Evolutionary conservation across 805 yeast species (phyloP).

Genomic region (Millerago galiae): DNA sequence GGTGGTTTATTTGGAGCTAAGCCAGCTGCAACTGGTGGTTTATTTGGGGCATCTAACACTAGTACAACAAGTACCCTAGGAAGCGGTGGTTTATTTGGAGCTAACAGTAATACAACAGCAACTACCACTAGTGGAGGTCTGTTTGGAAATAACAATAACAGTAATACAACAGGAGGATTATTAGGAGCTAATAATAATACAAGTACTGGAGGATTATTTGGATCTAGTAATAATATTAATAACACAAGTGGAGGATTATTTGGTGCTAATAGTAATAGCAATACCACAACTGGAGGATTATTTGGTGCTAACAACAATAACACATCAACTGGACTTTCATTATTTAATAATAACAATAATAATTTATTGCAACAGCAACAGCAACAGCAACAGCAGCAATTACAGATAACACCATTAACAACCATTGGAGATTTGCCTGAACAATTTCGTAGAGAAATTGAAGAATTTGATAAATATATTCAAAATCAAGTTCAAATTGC

Average conservation of each 20-base stretch:
- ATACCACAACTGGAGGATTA: constrained; percentile 8
- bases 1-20: constrained; percentile 30
- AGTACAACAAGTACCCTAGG: constrained; percentile 7
- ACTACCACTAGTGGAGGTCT: not conserved
- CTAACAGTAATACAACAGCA: constrained; percentile 9
- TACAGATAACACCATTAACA: constrained; percentile 63
- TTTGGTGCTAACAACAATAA: constrained; percentile 2
- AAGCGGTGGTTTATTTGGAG: constrained; percentile 6
- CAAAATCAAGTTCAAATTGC: constrained; percentile 70
- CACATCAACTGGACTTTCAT: constrained; percentile 10
- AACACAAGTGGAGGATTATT: not conserved
- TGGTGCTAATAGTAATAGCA: not conserved
- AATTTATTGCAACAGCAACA: constrained; percentile 22
- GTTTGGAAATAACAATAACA: not conserved
- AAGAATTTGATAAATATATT: constrained; percentile 64
- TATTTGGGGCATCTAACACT: constrained; percentile 23
- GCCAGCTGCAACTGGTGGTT: constrained; percentile 23
- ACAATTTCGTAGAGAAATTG: constrained; percentile 60
- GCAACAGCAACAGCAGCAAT: constrained; percentile 36
- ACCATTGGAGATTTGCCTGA: constrained; percentile 70
- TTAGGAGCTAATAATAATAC: constrained; percentile 1
- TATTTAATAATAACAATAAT: constrained; percentile 23
- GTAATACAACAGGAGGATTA: not conserved
- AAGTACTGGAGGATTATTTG: not conserved
- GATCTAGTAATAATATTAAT: not conserved